Evolutionary conservation across 345 rosid genomes (phyloP), one percentile per base, ranked within the genome.

Genomic region (Melaleuca alternifolia): DNA sequence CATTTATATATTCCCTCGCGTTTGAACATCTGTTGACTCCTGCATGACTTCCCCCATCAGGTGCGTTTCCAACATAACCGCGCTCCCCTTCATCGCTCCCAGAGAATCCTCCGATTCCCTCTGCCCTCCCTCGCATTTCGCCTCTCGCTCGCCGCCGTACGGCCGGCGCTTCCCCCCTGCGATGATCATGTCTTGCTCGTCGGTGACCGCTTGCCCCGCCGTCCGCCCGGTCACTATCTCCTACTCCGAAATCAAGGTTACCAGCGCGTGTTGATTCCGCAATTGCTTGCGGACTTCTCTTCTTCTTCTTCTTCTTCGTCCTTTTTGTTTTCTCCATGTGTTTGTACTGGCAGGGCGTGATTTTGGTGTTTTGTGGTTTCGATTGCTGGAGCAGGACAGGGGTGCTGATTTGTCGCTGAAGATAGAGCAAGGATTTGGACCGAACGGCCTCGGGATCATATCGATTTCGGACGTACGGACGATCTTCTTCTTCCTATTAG

Each of bases 341-440:
- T n/a, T 41, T n/a, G 10, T 10, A 6, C 20, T 10, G 41, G 54
- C 23, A 2, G 33, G 26, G 44, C 5, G n/a, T 50, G 30, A 23
- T 85, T 82, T 85, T n/a, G 16, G 62, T 18, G 83, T 21, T 28
- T 44, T 57, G 8, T 83, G 54, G 24, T 87, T 48, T 62, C 46
- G 75, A 85, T 76, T 86, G 85, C 56, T 76, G 88, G 88, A 86
- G 88, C 87, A 94, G 98, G 96, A 97, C 89, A 92, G 84, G 88
- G 83, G 86, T 59, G 88, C 90, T 82, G 95, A 95, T 88, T 90
- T 96, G 86, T 94, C 98, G 23, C 54, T 16, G 85, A 94, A 93
- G 93, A 97, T 97, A 86, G 96, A 93, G 89, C 88, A 93, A 90
- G 99, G 96, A 51, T 94, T 97, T 81, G 98, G 99, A 91, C 95